Conservation (phyloP, 2,329 filamentous ascomycete species). For the Macrophomina pseudophaseolina region DNA sequence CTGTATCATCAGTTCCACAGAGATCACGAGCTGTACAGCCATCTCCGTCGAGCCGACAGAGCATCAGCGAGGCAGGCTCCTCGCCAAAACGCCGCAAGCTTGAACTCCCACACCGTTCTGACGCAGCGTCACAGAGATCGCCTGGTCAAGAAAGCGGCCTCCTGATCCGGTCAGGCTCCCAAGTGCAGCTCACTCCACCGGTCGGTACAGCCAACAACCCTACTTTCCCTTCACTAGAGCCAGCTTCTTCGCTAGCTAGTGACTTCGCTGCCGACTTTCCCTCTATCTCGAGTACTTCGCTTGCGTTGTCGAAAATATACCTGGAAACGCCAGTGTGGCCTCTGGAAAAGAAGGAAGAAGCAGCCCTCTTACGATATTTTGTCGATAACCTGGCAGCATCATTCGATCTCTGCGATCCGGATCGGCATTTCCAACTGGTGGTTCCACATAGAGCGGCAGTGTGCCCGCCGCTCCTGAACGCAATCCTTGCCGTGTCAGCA, state of each 20-base stretch:
- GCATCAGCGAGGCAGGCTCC: background rate
- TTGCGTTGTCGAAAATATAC: slow-evolving; percentile 34
- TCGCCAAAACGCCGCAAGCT: slow-evolving; percentile 25
- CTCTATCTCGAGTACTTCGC: slow-evolving; percentile 28
- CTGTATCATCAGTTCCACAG: background rate
- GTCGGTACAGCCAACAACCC: background rate
- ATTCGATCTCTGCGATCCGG: slow-evolving; percentile 41
- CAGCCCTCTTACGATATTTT: slow-evolving; percentile 39
- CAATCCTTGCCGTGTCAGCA: slow-evolving; percentile 49
- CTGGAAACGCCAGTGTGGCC: slow-evolving; percentile 38
- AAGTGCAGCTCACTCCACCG: background rate
- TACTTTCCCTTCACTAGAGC: slow-evolving; percentile 29
- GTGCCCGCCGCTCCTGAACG: slow-evolving; percentile 54
- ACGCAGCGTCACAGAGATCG: background rate
- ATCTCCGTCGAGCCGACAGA: slow-evolving; percentile 5
- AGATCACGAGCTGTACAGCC: background rate
- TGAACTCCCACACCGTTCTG: background rate
- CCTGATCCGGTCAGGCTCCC: background rate
- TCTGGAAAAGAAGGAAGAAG: slow-evolving; percentile 37
- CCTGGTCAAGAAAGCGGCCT: background rate
- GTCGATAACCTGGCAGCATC: slow-evolving; percentile 37
- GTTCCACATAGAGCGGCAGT: slow-evolving; percentile 60
- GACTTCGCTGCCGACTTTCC: slow-evolving; percentile 25
- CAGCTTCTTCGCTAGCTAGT: slow-evolving; percentile 29
- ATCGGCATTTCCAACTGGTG: slow-evolving; percentile 58